phyloP scores from a whole-genome alignment of 2,329 filamentous ascomycete genomes.

The Chaetomiaceae sp. region DNA sequence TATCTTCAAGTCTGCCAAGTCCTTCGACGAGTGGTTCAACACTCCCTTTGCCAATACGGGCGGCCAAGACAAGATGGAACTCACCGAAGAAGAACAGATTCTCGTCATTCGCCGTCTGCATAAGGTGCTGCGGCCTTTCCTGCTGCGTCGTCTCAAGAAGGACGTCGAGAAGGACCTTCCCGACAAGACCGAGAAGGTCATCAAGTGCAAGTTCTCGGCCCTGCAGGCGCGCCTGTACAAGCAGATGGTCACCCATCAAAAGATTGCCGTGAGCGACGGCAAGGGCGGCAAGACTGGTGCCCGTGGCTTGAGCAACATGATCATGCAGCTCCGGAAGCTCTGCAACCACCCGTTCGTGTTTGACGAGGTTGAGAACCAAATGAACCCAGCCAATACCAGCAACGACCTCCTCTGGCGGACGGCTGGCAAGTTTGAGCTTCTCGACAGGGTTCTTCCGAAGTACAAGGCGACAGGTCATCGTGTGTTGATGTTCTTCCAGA shows the following conservation, averaged over 20 bases:
- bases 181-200: slow-evolving; percentile 97
- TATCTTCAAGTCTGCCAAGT: slow-evolving; percentile 98
- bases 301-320: slow-evolving; percentile 97
- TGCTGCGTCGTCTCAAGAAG: slow-evolving; percentile 97
- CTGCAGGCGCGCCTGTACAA: slow-evolving; percentile 92
- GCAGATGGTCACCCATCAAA: slow-evolving; percentile 94
- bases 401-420: slow-evolving; percentile 96
- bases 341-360: slow-evolving; percentile 99
- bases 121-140: slow-evolving; percentile 94
- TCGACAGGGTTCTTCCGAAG: slow-evolving; percentile 89
- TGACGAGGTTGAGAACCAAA: slow-evolving; percentile 94
- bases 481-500: slow-evolving; percentile 99
- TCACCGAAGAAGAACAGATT: slow-evolving; percentile 98
- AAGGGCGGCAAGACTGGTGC: slow-evolving; percentile 93
- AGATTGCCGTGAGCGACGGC: slow-evolving; percentile 86
- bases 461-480: slow-evolving; percentile 87
- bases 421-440: slow-evolving; percentile 91
- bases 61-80: slow-evolving; percentile 96
- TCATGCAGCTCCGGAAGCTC: slow-evolving; percentile 97
- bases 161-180: slow-evolving; percentile 98
- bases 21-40: slow-evolving; percentile 99
- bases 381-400: slow-evolving; percentile 82
- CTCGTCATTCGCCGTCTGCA: slow-evolving; percentile 96
- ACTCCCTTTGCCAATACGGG: slow-evolving; percentile 98
- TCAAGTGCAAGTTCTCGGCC: slow-evolving; percentile 98